phyloP scores from a whole-genome alignment of 768 basidiomycete species.

The Leccinum truebloodii region DNA sequence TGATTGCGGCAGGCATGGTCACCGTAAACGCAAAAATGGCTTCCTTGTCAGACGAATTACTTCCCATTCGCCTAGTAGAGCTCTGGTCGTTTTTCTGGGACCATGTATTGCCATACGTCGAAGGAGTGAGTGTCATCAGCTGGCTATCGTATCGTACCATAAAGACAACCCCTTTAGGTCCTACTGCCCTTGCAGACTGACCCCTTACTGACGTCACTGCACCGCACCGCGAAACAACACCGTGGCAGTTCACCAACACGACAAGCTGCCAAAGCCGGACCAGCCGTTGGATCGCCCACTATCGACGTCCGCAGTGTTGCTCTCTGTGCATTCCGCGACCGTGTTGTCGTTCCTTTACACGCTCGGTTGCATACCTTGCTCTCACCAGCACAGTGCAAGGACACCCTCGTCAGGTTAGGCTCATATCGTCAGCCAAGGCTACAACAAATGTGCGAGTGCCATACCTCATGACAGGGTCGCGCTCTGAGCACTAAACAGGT shows the following conservation, averaged over 20 bases:
- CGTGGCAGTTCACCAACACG: slow-evolving; percentile 52
- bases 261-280: slow-evolving; percentile 46
- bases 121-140: slow-evolving; percentile 60
- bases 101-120: slow-evolving; percentile 81
- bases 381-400: slow-evolving; percentile 53
- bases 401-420: slow-evolving; percentile 53
- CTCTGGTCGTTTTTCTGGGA: slow-evolving; percentile 96
- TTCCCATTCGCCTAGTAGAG: slow-evolving; percentile 78
- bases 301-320: slow-evolving; percentile 86
- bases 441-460: slow-evolving; percentile 69
- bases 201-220: slow-evolving; percentile 64
- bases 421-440: slow-evolving; percentile 67
- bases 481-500: slow-evolving; percentile 40
- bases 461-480: not conserved
- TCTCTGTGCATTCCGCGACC: slow-evolving; percentile 77
- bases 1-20: slow-evolving; percentile 88
- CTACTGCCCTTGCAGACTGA: slow-evolving; percentile 64
- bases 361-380: slow-evolving; percentile 57
- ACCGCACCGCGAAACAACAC: slow-evolving; percentile 61
- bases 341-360: slow-evolving; percentile 68
- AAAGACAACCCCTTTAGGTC: slow-evolving; percentile 41
- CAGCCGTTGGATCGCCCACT: slow-evolving; percentile 37
- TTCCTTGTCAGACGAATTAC: slow-evolving; percentile 74
- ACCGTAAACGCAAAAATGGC: slow-evolving; percentile 85
- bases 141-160: not conserved